These are phyloP conservation scores for Kuraishia capsulata DNA, from an alignment of 805 yeast genomes.

Conservation along the genomic window DNA sequence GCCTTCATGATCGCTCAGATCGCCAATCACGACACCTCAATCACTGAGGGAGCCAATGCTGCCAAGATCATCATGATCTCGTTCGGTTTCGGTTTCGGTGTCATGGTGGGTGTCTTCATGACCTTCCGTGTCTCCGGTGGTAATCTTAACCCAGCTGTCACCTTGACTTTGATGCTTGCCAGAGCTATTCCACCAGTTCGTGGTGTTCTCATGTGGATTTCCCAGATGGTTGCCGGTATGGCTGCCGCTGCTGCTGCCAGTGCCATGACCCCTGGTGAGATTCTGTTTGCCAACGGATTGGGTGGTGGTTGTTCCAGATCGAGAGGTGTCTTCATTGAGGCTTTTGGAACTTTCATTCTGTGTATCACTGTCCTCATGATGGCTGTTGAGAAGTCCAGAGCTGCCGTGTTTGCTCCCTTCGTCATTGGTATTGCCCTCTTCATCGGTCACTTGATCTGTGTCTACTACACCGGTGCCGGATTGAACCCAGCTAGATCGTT, in stretches of 20 bases:
- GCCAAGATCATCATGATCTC: slow-evolving; percentile 70
- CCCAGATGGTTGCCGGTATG: slow-evolving; percentile 81
- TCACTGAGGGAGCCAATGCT: slow-evolving; percentile 35
- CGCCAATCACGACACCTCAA: slow-evolving; percentile 41
- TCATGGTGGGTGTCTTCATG: slow-evolving; percentile 61
- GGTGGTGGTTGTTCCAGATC: slow-evolving; percentile 65
- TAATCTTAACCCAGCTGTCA: slow-evolving; percentile 84
- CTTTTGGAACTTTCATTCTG: slow-evolving; percentile 66
- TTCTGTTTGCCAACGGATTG: slow-evolving; percentile 60
- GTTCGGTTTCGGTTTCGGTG: slow-evolving; percentile 81
- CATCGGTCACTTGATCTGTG: slow-evolving; percentile 73
- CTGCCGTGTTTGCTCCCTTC: slow-evolving; percentile 73
- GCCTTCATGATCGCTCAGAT: slow-evolving; percentile 79
- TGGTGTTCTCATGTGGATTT: slow-evolving; percentile 51
- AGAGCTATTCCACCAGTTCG: slow-evolving; percentile 68
- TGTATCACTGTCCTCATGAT: slow-evolving; percentile 71
- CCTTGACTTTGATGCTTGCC: slow-evolving; percentile 61
- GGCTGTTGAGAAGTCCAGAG: slow-evolving; percentile 76
- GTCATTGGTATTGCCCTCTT: slow-evolving; percentile 78
- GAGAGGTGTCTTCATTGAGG: slow-evolving; percentile 76
- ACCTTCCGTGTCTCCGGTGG: slow-evolving; percentile 80
- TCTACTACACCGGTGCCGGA: slow-evolving; percentile 86
- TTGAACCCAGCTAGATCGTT: slow-evolving; percentile 85
- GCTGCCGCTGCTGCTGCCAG: slow-evolving; percentile 87
- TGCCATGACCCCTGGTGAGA: slow-evolving; percentile 77